A percentile compares a stretch with the other conserved stretches of the same genome.
phyloP scores from a whole-genome alignment of 495 filamentous ascomycete species.

The Baudoinia panamericana region DNA sequence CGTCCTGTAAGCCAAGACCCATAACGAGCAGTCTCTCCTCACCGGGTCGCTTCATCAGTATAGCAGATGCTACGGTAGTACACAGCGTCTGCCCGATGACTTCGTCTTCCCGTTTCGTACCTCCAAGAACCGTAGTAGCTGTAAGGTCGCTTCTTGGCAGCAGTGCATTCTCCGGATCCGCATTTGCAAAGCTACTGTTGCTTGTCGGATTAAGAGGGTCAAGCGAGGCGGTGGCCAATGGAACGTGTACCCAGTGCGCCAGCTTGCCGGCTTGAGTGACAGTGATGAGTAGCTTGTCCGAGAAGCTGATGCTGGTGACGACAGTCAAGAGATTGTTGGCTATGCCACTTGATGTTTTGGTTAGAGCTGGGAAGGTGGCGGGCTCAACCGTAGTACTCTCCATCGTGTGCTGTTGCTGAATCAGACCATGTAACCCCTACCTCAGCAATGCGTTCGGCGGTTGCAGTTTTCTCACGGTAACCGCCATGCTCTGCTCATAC shows the following conservation, averaged over 20 bases:
- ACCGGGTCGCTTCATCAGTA: slow-evolving; percentile 55
- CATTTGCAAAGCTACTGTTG: slow-evolving; percentile 34
- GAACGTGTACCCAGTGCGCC: slow-evolving; percentile 93
- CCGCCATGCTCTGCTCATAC: too few species aligned
- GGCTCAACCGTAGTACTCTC: slow-evolving; percentile 4
- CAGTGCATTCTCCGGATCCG: slow-evolving; percentile 40
- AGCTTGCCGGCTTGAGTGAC: slow-evolving; percentile 55
- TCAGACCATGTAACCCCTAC: too few species aligned
- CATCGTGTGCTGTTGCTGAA: neutral
- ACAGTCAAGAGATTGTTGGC: slow-evolving; percentile 60
- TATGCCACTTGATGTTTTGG: slow-evolving; percentile 49
- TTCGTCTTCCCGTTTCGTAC: slow-evolving; percentile 62
- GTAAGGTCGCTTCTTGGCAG: slow-evolving; percentile 72
- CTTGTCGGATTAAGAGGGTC: slow-evolving; percentile 38
- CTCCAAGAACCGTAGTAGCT: slow-evolving; percentile 80
- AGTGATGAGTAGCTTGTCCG: slow-evolving; percentile 85
- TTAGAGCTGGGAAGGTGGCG: slow-evolving; percentile 58
- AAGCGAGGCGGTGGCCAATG: slow-evolving; percentile 46
- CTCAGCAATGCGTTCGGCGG: too few species aligned
- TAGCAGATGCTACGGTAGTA: slow-evolving; percentile 70
- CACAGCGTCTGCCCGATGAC: slow-evolving; percentile 76
- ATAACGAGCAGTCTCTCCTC: slow-evolving; percentile 72
- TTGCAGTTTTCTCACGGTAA: too few species aligned
- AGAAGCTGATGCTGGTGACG: slow-evolving; percentile 57
- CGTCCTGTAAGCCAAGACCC: slow-evolving; percentile 61